Evolutionary conservation across 345 rosid species (phyloP).

Genomic region (Salix caprea): DNA sequence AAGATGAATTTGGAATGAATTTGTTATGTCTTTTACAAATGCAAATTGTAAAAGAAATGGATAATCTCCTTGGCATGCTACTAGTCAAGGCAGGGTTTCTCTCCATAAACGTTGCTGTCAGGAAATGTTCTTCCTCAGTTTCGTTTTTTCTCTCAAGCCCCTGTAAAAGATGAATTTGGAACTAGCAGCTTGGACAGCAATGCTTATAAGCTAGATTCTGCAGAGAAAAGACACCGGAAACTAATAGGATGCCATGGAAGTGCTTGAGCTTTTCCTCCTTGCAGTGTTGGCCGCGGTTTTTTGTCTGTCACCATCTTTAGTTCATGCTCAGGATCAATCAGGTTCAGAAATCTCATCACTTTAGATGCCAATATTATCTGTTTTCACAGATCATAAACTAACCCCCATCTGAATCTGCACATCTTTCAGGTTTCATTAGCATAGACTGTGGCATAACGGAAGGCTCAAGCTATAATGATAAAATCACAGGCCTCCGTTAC

Average conservation of each 20-base stretch:
- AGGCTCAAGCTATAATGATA: conserved; percentile 24
- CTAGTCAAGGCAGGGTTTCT: not conserved
- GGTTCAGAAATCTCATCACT: conserved; percentile 13
- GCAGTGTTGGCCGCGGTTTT: conserved; percentile 14
- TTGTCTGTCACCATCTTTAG: not conserved
- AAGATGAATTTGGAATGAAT: not conserved
- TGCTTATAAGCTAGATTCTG: not conserved
- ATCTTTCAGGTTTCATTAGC: conserved; percentile 29
- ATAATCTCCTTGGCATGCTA: too few relatives aligned
- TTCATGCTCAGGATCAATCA: conserved; percentile 34
- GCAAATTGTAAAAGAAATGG: too few relatives aligned
- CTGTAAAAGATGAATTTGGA: not conserved
- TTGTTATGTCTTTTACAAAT: too few relatives aligned
- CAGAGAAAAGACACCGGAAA: not conserved
- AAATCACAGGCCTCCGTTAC: conserved; percentile 29
- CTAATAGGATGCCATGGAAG: not conserved
- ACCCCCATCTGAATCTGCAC: not conserved
- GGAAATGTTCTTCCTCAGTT: not conserved
- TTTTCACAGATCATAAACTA: not conserved
- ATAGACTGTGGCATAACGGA: conserved; percentile 35
- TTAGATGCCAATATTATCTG: not conserved
- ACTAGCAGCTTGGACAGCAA: not conserved
- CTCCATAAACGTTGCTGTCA: not conserved
- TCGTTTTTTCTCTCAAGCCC: not conserved
- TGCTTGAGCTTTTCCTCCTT: not conserved